These are phyloP conservation scores for Pythium inflatum DNA, from an alignment of 352 stramenopile species.

Conservation along the genomic window DNA sequence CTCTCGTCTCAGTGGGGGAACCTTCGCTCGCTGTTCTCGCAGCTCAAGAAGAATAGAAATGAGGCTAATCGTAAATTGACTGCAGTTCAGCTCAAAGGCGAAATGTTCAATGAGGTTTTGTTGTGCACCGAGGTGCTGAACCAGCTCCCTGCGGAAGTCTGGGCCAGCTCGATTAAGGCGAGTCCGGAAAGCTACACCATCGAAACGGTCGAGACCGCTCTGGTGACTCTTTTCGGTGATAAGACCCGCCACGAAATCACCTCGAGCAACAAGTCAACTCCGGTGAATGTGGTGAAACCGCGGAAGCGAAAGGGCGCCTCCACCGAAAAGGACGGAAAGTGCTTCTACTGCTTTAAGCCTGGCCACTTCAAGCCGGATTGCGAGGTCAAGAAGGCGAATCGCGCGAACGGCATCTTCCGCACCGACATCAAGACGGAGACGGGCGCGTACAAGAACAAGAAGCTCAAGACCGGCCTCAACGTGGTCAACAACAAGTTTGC, in stretches of 20 bases:
- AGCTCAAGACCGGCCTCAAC: neutral
- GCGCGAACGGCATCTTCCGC: too few species aligned
- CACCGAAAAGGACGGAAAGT: neutral
- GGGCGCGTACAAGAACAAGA: neutral
- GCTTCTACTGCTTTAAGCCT: slow-evolving; percentile 6
- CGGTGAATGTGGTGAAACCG: neutral
- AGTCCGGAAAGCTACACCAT: neutral
- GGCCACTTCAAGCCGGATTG: slow-evolving; percentile 1
- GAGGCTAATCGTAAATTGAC: slow-evolving; percentile 1
- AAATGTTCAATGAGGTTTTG: neutral
- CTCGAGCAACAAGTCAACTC: too few species aligned
- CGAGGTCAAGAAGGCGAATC: neutral
- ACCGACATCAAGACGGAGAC: too few species aligned
- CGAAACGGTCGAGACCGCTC: neutral
- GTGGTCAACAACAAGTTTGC: neutral
- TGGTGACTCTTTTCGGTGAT: slow-evolving; percentile 5
- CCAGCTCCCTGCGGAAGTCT: slow-evolving; percentile 1
- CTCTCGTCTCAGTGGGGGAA: neutral
- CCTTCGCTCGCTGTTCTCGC: neutral
- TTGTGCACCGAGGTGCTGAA: neutral
- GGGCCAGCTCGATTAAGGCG: neutral
- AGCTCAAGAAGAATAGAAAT: slow-evolving; percentile 9
- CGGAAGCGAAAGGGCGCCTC: neutral
- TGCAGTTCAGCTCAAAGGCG: neutral
- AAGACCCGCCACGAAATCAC: neutral